These are phyloP conservation scores for Fusarium fujikuroi DNA, from an alignment of 2,329 filamentous ascomycete genomes.

Conservation along the genomic window DNA sequence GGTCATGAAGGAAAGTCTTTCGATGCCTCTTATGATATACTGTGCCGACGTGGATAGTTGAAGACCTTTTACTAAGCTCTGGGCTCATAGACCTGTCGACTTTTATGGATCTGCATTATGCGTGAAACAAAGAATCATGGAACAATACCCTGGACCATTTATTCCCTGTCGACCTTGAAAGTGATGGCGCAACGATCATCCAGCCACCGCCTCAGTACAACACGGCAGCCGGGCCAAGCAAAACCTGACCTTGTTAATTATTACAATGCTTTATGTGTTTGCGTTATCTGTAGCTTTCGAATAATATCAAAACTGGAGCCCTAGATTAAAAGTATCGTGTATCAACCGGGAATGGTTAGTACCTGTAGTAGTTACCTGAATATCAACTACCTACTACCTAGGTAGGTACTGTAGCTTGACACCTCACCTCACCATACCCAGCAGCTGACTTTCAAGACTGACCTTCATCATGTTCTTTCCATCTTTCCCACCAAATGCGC, in stretches of 20 bases:
- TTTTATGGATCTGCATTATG: slow-evolving; percentile 19
- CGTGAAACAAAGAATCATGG: background rate
- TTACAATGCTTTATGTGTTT: background rate
- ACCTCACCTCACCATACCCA: background rate
- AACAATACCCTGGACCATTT: background rate
- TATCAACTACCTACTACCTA: background rate
- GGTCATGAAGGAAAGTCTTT: slow-evolving; percentile 28
- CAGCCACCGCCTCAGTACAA: background rate
- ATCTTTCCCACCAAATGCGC: slow-evolving; percentile 20
- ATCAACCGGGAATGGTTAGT: background rate
- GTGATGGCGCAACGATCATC: slow-evolving; percentile 3
- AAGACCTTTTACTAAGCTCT: background rate
- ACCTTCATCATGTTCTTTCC: slow-evolving; percentile 1
- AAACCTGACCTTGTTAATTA: background rate
- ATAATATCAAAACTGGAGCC: background rate
- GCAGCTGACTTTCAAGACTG: slow-evolving; percentile 30
- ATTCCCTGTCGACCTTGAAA: background rate
- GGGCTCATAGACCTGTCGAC: slow-evolving; percentile 30
- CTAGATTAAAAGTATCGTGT: background rate
- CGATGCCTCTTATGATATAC: background rate
- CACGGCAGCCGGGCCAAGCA: background rate
- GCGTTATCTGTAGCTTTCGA: background rate
- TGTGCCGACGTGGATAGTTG: slow-evolving; percentile 17
- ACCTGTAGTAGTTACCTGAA: background rate
- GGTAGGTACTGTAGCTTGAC: background rate